Evolutionary conservation across 441 rosid species (phyloP).

Genomic region (Flueggea neowawraea): DNA sequence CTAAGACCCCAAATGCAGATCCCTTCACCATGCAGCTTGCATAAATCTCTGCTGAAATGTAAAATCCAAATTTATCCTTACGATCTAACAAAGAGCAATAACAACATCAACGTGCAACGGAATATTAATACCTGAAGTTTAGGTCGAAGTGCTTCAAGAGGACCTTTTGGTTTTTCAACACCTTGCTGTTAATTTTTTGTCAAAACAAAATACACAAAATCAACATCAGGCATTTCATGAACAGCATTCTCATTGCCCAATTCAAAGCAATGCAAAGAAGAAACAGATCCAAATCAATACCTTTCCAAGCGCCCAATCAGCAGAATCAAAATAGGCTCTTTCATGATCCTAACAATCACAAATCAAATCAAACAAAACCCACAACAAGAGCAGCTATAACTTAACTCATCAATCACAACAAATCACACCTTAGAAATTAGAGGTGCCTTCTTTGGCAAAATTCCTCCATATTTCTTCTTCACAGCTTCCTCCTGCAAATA

Average conservation of each 20-base stretch:
- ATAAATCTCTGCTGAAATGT: no score
- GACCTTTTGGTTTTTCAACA: conserved; percentile 97
- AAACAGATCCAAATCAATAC: conserved; percentile 31
- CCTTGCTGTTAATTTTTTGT: conserved; percentile 74
- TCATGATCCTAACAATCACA: conserved; percentile 75
- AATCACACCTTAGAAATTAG: conserved; percentile 85
- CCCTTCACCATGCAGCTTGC: no score
- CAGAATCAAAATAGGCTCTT: conserved; percentile 98
- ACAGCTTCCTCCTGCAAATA: conserved; percentile 53
- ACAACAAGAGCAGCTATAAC: background rate
- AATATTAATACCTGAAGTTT: conserved; percentile 72
- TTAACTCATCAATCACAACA: background rate
- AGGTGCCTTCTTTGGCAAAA: conserved; percentile 95
- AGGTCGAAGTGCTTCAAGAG: conserved; percentile 98
- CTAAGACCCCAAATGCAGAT: no score
- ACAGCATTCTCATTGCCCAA: conserved; percentile 3
- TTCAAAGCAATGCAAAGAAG: conserved; percentile 4
- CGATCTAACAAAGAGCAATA: no score
- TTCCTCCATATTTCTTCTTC: conserved; percentile 95
- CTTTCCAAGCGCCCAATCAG: conserved; percentile 99
- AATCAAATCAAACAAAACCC: conserved; percentile 11
- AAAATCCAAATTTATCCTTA: no score
- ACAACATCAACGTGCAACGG: background rate
- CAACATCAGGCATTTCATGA: conserved; percentile 2
- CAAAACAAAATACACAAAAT: conserved; percentile 3